Evolutionary conservation across 176 grass and related monocot genomes (phyloP).

Genomic region (Carex kokanica): DNA sequence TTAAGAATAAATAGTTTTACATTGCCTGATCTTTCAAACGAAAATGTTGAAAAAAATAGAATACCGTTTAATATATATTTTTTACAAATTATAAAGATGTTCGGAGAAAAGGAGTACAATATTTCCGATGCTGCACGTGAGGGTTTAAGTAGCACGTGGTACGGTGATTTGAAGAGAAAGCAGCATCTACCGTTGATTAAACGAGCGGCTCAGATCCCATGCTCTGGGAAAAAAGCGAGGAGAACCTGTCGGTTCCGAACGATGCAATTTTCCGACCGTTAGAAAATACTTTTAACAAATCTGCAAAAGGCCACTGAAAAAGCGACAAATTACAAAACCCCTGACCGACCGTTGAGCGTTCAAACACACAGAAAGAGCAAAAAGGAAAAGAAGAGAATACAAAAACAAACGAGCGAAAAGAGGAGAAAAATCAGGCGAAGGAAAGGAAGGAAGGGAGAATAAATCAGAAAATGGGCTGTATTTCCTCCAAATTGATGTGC

Average conservation of each 20-base stretch:
- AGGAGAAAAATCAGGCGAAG: not conserved
- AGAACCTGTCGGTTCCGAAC: not conserved
- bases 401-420: constrained; percentile 1
- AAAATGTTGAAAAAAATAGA: too few species aligned
- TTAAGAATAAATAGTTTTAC: too few species aligned
- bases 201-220: not conserved
- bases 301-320: constrained; percentile 12
- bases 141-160: not conserved
- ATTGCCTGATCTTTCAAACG: too few species aligned
- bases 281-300: constrained; percentile 9
- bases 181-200: not conserved
- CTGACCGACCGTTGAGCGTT: constrained; percentile 19
- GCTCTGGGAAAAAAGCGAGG: not conserved
- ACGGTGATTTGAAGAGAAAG: not conserved
- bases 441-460: not conserved
- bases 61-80: too few species aligned
- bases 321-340: constrained; percentile 13
- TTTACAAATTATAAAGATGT: too few species aligned
- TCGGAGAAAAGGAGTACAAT: too few species aligned
- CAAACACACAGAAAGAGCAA: constrained; percentile 14
- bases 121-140: not conserved
- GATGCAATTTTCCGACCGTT: constrained; percentile 25
- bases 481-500: constrained; percentile 75
- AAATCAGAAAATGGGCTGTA: constrained; percentile 67
- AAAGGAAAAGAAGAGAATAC: not conserved